Evolutionary conservation across 371 early-diverging fungal species (phyloP).

Genomic region (Fennellomyces sp.): DNA sequence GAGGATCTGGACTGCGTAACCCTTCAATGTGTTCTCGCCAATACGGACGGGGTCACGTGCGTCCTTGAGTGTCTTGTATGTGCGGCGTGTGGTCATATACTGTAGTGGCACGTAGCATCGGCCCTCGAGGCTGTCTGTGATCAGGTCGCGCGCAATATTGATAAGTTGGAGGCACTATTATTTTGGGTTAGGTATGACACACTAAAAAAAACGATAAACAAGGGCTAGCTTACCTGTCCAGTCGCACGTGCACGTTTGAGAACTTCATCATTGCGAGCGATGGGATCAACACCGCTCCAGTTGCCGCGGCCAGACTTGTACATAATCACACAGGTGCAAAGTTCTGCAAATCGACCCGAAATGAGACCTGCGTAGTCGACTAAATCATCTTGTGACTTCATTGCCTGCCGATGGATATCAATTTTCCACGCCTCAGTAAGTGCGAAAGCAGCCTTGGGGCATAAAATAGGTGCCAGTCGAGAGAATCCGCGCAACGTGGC

Average conservation of each 20-base stretch:
- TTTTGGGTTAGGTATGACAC: not conserved
- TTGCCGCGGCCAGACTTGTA: constrained; percentile 44
- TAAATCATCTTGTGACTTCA: constrained; percentile 44
- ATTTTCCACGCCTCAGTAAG: constrained; percentile 53
- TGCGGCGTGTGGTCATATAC: constrained; percentile 26
- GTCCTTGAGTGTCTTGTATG: constrained; percentile 22
- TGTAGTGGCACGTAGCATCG: constrained; percentile 53
- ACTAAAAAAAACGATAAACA: not conserved
- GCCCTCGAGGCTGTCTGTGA: constrained; percentile 48
- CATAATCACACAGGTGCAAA: constrained; percentile 44
- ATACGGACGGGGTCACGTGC: constrained; percentile 24
- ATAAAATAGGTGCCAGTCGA: constrained; percentile 44
- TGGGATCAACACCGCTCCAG: constrained; percentile 26
- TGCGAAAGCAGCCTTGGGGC: constrained; percentile 44
- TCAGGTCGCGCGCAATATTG: constrained; percentile 60
- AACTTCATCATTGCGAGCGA: constrained; percentile 27
- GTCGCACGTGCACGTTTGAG: constrained; percentile 49
- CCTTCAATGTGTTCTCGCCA: constrained; percentile 23
- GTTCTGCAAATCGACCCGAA: constrained; percentile 60
- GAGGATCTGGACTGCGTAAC: constrained; percentile 28
- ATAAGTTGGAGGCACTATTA: constrained; percentile 55
- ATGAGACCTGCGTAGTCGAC: constrained; percentile 47
- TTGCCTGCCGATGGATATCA: constrained; percentile 39
- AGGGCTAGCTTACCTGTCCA: constrained; percentile 40
- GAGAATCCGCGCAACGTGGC: constrained; percentile 35